Conservation (phyloP, 768 basidiomycete species). For the Russula compacta region DNA sequence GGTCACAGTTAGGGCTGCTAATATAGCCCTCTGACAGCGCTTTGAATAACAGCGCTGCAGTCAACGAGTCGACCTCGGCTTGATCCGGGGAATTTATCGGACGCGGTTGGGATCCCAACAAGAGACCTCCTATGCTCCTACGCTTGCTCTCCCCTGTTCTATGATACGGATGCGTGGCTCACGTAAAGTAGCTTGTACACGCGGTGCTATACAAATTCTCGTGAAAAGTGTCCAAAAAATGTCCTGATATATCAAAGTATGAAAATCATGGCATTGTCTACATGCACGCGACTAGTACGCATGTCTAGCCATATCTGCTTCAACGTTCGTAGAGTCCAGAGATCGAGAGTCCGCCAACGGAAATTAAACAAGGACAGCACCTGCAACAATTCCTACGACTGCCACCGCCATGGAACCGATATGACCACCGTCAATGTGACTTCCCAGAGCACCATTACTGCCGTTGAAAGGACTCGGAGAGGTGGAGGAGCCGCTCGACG, state of each 20-base stretch:
- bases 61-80: not conserved
- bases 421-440: not conserved
- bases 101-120: too few relatives aligned
- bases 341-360: not conserved
- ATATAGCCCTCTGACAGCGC: too few relatives aligned
- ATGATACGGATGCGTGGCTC: not conserved
- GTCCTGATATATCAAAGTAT: slow-evolving; percentile 4
- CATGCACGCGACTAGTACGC: not conserved
- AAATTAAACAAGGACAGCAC: slow-evolving; percentile 5
- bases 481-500: not conserved
- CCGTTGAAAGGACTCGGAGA: slow-evolving; percentile 10
- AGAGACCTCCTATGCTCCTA: too few relatives aligned
- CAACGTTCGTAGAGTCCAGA: slow-evolving; percentile 2
- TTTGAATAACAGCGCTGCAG: not conserved
- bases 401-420: not conserved
- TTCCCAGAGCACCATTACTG: not conserved
- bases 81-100: not conserved
- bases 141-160: too few relatives aligned
- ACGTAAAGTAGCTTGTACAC: not conserved
- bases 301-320: not conserved
- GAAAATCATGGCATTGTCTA: not conserved
- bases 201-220: not conserved
- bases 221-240: not conserved
- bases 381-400: slow-evolving; percentile 9
- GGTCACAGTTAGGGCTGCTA: too few relatives aligned